Evolutionary conservation across 441 rosid species (phyloP).

Genomic region (Adansonia madagascariensis): DNA sequence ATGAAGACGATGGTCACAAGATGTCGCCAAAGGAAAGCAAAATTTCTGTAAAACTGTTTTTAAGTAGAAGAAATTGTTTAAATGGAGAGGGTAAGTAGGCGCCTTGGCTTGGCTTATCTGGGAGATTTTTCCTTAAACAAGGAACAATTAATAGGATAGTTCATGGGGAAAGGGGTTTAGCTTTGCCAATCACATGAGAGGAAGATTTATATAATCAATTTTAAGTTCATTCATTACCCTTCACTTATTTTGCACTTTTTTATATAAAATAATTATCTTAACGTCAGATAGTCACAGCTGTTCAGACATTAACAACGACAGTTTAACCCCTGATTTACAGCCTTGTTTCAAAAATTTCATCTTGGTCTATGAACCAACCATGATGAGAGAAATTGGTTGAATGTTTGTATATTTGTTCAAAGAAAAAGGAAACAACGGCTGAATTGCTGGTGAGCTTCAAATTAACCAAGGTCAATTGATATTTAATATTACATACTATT

Average conservation of each 20-base stretch:
- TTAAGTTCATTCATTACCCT: background rate
- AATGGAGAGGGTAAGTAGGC: constrained; percentile 19
- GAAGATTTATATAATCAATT: background rate
- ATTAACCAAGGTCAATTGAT: too few relatives aligned
- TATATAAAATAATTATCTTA: background rate
- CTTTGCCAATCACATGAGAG: constrained; percentile 25
- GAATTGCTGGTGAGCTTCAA: too few relatives aligned
- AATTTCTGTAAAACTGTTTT: background rate
- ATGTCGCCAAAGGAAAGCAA: background rate
- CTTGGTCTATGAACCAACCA: background rate
- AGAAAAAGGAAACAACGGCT: too few relatives aligned
- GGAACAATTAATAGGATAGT: constrained; percentile 32
- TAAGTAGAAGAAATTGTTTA: constrained; percentile 8
- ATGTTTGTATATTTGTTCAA: too few relatives aligned
- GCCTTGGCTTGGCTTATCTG: background rate
- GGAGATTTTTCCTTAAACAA: constrained; percentile 31
- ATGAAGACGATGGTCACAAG: constrained; percentile 4
- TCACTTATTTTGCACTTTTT: too few relatives aligned
- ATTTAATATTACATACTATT: too few relatives aligned
- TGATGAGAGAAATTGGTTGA: too few relatives aligned
- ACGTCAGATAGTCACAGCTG: constrained; percentile 22
- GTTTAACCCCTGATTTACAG: background rate
- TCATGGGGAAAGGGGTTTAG: constrained; percentile 23
- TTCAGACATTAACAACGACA: constrained; percentile 23
- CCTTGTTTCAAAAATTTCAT: background rate